phyloP scores from a whole-genome alignment of 768 basidiomycete genomes.

The Tricholoma hemisulphureum region DNA sequence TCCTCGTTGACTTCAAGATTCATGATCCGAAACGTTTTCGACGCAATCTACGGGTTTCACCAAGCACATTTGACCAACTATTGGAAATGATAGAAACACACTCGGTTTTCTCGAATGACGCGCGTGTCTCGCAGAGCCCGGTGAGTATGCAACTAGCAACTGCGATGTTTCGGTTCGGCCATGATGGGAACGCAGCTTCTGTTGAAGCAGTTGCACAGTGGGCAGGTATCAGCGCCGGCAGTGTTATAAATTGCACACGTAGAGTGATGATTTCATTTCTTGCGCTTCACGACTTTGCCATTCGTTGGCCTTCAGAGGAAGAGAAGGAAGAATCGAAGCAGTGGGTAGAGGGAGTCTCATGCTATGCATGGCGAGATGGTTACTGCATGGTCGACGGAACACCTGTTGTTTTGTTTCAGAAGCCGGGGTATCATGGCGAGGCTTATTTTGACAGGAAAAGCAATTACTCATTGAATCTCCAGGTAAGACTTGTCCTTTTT shows the following conservation, averaged over 20 bases:
- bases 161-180: neutral
- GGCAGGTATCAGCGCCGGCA: neutral
- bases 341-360: neutral
- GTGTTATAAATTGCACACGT: neutral
- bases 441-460: conserved; percentile 25
- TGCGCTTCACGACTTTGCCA: neutral
- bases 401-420: conserved; percentile 6
- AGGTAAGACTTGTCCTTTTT: conserved; percentile 9
- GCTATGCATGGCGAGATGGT: neutral
- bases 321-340: neutral
- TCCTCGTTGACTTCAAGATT: too few species aligned
- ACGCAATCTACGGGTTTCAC: neutral
- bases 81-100: neutral
- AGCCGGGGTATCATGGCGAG: conserved; percentile 23
- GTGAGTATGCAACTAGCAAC: neutral
- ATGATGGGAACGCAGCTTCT: neutral
- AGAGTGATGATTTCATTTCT: neutral
- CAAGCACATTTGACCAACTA: neutral
- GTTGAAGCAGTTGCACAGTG: neutral
- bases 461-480: conserved; percentile 23
- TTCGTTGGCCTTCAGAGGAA: neutral
- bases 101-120: neutral
- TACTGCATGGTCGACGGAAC: neutral
- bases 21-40: too few species aligned
- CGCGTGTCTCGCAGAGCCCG: neutral